phyloP scores from a whole-genome alignment of 768 basidiomycete genomes.

The Lenzites betulinus region DNA sequence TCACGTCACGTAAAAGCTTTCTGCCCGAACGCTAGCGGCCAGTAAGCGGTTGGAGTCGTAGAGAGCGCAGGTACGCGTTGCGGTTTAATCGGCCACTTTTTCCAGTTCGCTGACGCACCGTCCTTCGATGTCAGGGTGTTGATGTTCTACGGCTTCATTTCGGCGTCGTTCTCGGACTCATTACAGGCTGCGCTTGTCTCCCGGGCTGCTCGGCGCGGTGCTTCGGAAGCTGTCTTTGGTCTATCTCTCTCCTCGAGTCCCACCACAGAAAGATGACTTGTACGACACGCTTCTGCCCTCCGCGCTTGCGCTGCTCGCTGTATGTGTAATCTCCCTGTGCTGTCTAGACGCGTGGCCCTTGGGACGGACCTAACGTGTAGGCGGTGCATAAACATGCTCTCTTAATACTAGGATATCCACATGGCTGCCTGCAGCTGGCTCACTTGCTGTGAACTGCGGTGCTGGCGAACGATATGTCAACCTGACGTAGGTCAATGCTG shows the following conservation, averaged over 20 bases:
- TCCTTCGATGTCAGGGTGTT: neutral
- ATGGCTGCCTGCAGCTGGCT: neutral
- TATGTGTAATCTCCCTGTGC: neutral
- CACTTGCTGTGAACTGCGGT: neutral
- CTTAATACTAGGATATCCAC: neutral
- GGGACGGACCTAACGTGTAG: constrained; percentile 11
- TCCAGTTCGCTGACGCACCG: neutral
- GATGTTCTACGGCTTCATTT: too few relatives aligned
- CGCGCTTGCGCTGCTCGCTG: neutral
- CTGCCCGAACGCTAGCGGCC: constrained; percentile 16
- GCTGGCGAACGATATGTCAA: neutral
- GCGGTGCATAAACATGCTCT: neutral
- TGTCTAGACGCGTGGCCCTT: constrained; percentile 10
- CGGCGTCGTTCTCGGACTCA: too few relatives aligned
- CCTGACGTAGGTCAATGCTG: neutral
- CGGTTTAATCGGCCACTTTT: neutral
- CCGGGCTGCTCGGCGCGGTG: too few relatives aligned
- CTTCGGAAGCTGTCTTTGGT: too few relatives aligned
- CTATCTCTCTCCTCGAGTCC: too few relatives aligned
- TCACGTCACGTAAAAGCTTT: constrained; percentile 25
- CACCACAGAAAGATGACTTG: neutral
- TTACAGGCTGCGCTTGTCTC: too few relatives aligned
- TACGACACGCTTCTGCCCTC: neutral
- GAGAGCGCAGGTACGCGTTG: neutral
- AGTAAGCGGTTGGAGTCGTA: neutral